Evolutionary conservation across 345 rosid species (phyloP).

Genomic region (Physaria fendleri): DNA sequence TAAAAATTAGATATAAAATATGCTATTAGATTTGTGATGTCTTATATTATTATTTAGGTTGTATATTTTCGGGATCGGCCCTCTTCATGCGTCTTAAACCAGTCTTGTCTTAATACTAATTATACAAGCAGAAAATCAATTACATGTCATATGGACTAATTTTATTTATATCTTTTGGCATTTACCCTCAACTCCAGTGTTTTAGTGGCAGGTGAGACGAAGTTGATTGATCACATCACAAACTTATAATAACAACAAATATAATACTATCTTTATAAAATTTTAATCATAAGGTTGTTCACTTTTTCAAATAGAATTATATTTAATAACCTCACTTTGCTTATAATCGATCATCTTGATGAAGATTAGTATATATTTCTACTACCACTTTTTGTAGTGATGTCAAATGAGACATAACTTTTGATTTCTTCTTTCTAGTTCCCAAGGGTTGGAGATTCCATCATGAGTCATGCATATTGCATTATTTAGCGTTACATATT

Average conservation of each 20-base stretch:
- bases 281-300: constrained; percentile 5
- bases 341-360: background rate
- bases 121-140: no score
- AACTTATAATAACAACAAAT: constrained; percentile 14
- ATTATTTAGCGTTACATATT: background rate
- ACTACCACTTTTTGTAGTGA: constrained; percentile 11
- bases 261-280: background rate
- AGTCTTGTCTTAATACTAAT: no score
- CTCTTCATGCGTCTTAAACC: no score
- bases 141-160: no score
- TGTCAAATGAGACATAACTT: constrained; percentile 8
- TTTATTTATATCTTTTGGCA: no score
- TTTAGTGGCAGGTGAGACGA: constrained; percentile 14
- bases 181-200: constrained; percentile 24
- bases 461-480: background rate
- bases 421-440: constrained; percentile 10
- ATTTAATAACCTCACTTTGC: background rate
- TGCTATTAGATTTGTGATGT: no score
- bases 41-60: no score
- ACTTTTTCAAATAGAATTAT: background rate
- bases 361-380: background rate
- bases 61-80: no score
- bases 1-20: no score
- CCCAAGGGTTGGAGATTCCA: constrained; percentile 22
- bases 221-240: constrained; percentile 23